A percentile compares a stretch with the other conserved stretches of the same genome.
These are phyloP conservation scores for Piper betle DNA, from an alignment of 164 flowering plant species.

Conservation along the genomic window DNA sequence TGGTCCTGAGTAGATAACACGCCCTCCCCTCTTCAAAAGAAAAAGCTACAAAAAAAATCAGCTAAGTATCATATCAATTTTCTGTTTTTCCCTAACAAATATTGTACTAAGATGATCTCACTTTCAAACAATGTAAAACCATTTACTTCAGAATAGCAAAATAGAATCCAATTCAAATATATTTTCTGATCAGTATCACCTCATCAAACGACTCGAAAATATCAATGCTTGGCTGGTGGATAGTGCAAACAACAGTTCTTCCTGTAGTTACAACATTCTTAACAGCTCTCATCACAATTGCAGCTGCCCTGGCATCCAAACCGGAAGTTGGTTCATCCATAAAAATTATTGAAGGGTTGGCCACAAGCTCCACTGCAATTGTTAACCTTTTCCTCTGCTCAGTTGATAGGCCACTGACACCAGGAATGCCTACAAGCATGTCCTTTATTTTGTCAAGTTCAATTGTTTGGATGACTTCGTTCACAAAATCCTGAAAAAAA, in stretches of 20 bases:
- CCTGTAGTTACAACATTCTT: slow-evolving; percentile 52
- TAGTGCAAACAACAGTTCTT: slow-evolving; percentile 58
- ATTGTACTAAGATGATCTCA: too few species aligned
- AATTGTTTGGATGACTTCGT: slow-evolving; percentile 61
- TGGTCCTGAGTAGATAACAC: slow-evolving; percentile 45
- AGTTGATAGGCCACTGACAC: slow-evolving; percentile 60
- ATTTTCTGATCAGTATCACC: slow-evolving; percentile 22
- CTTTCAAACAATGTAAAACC: too few species aligned
- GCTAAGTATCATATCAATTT: too few species aligned
- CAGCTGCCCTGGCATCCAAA: slow-evolving; percentile 82
- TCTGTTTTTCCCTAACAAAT: too few species aligned
- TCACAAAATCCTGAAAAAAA: slow-evolving; percentile 41
- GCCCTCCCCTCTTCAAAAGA: slow-evolving; percentile 51
- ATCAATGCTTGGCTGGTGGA: slow-evolving; percentile 66
- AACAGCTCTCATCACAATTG: slow-evolving; percentile 75
- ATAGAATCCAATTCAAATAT: not conserved
- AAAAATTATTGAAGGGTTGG: slow-evolving; percentile 16
- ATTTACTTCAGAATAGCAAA: not conserved
- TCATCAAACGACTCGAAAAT: slow-evolving; percentile 79
- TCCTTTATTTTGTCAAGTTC: slow-evolving; percentile 66
- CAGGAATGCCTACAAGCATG: slow-evolving; percentile 59
- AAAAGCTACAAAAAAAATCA: slow-evolving; percentile 26
- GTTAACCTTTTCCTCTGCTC: slow-evolving; percentile 81
- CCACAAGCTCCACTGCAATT: slow-evolving; percentile 76
- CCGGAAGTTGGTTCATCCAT: slow-evolving; percentile 89